A percentile compares a stretch with the other conserved stretches of the same genome.
These are phyloP conservation scores for Backusella psychrophila DNA, from an alignment of 192 early-diverging fungal species.

Conservation along the genomic window DNA sequence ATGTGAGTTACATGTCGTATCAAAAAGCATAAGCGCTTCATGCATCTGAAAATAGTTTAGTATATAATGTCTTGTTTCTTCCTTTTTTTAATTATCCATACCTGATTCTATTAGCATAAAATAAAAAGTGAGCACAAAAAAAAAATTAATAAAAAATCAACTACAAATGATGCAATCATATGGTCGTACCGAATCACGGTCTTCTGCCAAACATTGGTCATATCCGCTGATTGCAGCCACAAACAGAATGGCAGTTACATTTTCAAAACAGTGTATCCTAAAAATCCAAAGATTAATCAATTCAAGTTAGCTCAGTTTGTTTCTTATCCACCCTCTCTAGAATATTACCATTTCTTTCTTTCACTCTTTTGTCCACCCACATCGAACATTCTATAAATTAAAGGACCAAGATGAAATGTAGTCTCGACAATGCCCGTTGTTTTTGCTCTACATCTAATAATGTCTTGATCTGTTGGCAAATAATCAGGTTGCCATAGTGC, in stretches of 20 bases:
- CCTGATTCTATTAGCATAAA: slow-evolving; percentile 19
- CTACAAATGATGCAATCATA: neutral
- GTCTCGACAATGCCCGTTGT: slow-evolving; percentile 63
- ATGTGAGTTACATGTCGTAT: slow-evolving; percentile 59
- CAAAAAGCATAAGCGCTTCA: slow-evolving; percentile 57
- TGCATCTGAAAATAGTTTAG: slow-evolving; percentile 39
- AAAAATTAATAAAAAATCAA: slow-evolving; percentile 1
- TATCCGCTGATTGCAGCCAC: slow-evolving; percentile 57
- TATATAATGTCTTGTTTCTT: neutral
- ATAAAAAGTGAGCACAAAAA: neutral
- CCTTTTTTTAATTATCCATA: neutral
- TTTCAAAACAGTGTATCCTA: slow-evolving; percentile 49
- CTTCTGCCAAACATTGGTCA: slow-evolving; percentile 59
- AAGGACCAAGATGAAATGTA: slow-evolving; percentile 45
- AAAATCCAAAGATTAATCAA: neutral
- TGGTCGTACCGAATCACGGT: slow-evolving; percentile 36
- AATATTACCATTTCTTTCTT: slow-evolving; percentile 87
- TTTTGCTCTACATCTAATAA: slow-evolving; percentile 54
- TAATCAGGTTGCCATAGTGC: slow-evolving; percentile 43
- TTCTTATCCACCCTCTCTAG: neutral
- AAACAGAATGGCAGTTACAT: slow-evolving; percentile 56
- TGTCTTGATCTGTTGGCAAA: slow-evolving; percentile 57
- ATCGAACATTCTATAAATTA: slow-evolving; percentile 86
- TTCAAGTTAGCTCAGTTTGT: neutral
- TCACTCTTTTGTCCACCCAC: slow-evolving; percentile 97